Conservation (phyloP, 345 rosid genomes). For the Camelina sativa region DNA sequence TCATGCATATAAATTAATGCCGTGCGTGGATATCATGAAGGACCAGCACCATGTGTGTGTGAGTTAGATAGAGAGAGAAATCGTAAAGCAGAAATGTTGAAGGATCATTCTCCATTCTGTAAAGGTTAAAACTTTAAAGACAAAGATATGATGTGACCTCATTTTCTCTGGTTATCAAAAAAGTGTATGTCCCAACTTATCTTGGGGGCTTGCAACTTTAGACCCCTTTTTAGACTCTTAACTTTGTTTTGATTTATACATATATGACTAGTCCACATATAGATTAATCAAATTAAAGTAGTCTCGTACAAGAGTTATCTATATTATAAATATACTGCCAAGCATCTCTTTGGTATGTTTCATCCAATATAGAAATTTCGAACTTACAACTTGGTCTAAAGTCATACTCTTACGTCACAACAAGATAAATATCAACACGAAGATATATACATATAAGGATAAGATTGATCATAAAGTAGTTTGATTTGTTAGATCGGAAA, state of each 20-base stretch:
- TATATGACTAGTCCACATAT: constrained; percentile 2
- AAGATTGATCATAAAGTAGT: constrained; percentile 1
- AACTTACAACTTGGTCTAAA: not conserved
- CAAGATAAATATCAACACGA: not conserved
- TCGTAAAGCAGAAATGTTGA: constrained; percentile 26
- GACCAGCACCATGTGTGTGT: constrained; percentile 33
- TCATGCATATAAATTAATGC: not conserved
- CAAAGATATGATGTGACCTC: constrained; percentile 33
- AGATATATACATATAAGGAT: too few species aligned
- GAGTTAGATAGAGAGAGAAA: constrained; percentile 17
- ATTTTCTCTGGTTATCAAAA: constrained; percentile 27
- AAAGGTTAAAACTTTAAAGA: constrained; percentile 38
- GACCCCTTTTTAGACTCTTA: constrained; percentile 28
- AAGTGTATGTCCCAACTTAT: constrained; percentile 36
- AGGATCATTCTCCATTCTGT: constrained; percentile 35
- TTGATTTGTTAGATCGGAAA: not conserved
- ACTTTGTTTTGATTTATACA: constrained; percentile 10
- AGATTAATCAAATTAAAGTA: constrained; percentile 20
- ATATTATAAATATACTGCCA: not conserved
- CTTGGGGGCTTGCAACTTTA: constrained; percentile 38
- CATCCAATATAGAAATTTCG: constrained; percentile 13
- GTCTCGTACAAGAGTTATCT: not conserved
- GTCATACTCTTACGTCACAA: constrained; percentile 17
- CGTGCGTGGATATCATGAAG: constrained; percentile 36
- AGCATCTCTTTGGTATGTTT: constrained; percentile 16